These are phyloP conservation scores for Acanthamoeba castellanii DNA, from an alignment of 208 protist genomes.

Conservation along the genomic window DNA sequence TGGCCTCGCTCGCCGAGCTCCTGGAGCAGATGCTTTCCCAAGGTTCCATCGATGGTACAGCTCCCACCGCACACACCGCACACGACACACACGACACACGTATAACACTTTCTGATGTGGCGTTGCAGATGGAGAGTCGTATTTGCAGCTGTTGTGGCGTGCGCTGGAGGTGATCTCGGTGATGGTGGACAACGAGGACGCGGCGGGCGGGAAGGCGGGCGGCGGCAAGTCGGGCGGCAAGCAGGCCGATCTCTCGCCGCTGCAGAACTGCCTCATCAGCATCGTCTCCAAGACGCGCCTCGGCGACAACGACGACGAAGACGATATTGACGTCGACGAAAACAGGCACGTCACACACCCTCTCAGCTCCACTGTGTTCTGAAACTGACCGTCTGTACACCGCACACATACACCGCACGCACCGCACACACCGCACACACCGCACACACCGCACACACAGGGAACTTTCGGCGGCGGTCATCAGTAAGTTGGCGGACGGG, in stretches of 20 bases:
- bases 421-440: too few relatives aligned
- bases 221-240: neutral
- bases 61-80: neutral
- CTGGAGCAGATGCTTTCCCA: conserved; percentile 7
- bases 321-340: neutral
- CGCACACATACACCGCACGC: too few relatives aligned
- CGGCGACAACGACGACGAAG: neutral
- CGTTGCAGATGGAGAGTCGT: neutral
- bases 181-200: conserved; percentile 3
- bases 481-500: conserved; percentile 1
- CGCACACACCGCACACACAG: neutral
- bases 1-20: neutral
- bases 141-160: neutral
- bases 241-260: neutral
- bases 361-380: too few relatives aligned
- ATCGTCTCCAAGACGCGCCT: conserved; percentile 27
- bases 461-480: neutral
- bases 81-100: neutral
- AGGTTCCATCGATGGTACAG: neutral
- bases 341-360: neutral
- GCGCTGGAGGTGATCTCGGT: conserved; percentile 16
- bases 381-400: too few relatives aligned
- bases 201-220: neutral
- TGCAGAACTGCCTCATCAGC: conserved; percentile 33
- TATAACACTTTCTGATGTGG: neutral